These are phyloP conservation scores for Tylopilus intermedius DNA, from an alignment of 768 basidiomycete species.

Conservation along the genomic window DNA sequence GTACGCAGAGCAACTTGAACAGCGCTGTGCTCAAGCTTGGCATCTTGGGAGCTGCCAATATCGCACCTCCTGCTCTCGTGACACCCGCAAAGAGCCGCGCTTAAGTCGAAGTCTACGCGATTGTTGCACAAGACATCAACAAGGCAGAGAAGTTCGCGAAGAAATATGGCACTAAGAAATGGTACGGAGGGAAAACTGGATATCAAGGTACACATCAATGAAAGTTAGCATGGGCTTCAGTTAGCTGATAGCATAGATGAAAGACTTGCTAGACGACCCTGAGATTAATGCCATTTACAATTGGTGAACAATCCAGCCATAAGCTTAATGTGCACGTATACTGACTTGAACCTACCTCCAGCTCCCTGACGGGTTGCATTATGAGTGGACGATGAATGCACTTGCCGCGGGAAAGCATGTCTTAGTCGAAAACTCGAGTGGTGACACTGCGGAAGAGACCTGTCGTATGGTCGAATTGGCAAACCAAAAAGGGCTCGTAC, in stretches of 20 bases:
- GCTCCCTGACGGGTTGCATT: slow-evolving; percentile 59
- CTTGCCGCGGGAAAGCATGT: slow-evolving; percentile 61
- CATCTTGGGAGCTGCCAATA: slow-evolving; percentile 50
- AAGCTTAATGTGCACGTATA: not conserved
- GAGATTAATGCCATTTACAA: slow-evolving; percentile 57
- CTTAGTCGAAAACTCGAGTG: slow-evolving; percentile 55
- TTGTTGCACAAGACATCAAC: slow-evolving; percentile 52
- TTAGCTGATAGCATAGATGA: slow-evolving; percentile 1
- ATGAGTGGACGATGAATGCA: slow-evolving; percentile 64
- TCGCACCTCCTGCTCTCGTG: slow-evolving; percentile 50
- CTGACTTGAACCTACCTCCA: slow-evolving; percentile 13
- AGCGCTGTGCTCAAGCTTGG: slow-evolving; percentile 34
- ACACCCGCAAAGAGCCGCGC: slow-evolving; percentile 48
- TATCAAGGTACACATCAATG: slow-evolving; percentile 45
- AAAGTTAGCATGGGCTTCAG: not conserved
- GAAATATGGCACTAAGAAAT: slow-evolving; percentile 48
- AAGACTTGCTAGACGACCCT: slow-evolving; percentile 48
- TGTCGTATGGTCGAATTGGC: slow-evolving; percentile 49
- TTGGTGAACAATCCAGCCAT: slow-evolving; percentile 30
- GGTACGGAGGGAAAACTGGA: slow-evolving; percentile 40
- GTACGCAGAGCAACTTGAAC: not conserved
- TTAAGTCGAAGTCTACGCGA: slow-evolving; percentile 50
- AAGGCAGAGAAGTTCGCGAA: slow-evolving; percentile 49
- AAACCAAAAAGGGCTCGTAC: slow-evolving; percentile 43
- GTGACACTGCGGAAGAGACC: slow-evolving; percentile 49